Conservation (phyloP, 495 filamentous ascomycete genomes). For the Lasiosphaeria ovina region DNA sequence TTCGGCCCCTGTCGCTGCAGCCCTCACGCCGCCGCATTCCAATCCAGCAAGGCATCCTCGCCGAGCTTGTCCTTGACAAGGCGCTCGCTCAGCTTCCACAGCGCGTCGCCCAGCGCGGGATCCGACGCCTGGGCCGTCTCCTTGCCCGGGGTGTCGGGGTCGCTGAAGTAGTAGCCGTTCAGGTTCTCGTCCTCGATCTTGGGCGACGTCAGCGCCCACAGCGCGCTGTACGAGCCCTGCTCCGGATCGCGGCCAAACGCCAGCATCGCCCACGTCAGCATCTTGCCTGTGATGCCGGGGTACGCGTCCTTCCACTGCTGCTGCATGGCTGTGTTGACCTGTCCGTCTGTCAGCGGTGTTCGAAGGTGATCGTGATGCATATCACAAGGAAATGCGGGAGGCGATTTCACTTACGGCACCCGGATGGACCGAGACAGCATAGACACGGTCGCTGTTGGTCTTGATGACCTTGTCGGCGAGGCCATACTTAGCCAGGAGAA, state of each 20-base stretch:
- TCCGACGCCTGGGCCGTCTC: slow-evolving; percentile 43
- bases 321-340: slow-evolving; percentile 49
- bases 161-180: slow-evolving; percentile 44
- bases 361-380: neutral
- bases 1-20: too few relatives aligned
- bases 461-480: slow-evolving; percentile 40
- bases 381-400: too few relatives aligned
- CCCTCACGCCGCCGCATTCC: slow-evolving; percentile 18
- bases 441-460: slow-evolving; percentile 40
- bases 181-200: slow-evolving; percentile 42
- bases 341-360: neutral
- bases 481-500: slow-evolving; percentile 51
- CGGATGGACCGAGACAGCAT: slow-evolving; percentile 43
- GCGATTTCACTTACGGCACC: slow-evolving; percentile 31
- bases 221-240: slow-evolving; percentile 44
- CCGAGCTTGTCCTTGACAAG: slow-evolving; percentile 46
- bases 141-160: slow-evolving; percentile 32
- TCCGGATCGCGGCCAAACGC: slow-evolving; percentile 35
- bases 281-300: slow-evolving; percentile 39
- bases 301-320: slow-evolving; percentile 50
- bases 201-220: slow-evolving; percentile 41
- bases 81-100: slow-evolving; percentile 44
- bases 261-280: slow-evolving; percentile 35
- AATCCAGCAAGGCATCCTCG: slow-evolving; percentile 37
- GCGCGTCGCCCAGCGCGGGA: slow-evolving; percentile 34